These are phyloP conservation scores for Eutrema japonicum DNA, from an alignment of 345 rosid genomes.

Conservation along the genomic window DNA sequence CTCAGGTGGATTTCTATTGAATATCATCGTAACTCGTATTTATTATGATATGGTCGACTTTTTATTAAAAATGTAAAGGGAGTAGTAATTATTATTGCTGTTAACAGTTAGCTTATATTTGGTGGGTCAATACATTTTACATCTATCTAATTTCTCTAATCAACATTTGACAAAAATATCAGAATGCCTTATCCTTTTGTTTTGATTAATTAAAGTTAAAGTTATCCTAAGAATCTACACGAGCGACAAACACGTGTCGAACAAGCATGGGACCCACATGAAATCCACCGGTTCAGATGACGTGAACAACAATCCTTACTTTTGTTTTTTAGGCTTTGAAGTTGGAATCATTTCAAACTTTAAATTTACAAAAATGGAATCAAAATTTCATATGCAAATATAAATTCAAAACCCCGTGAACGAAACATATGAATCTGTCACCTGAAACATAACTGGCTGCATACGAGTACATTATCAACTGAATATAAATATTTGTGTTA, in stretches of 20 bases:
- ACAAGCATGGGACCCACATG: constrained; percentile 15
- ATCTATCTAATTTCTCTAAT: background rate
- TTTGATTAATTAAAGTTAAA: background rate
- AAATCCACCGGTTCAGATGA: constrained; percentile 8
- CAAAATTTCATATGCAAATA: background rate
- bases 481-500: background rate
- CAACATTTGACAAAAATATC: background rate
- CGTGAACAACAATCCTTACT: background rate
- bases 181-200: constrained; percentile 4
- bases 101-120: no score
- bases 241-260: constrained; percentile 11
- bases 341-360: constrained; percentile 4
- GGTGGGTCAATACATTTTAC: background rate
- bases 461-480: constrained; percentile 8
- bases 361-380: constrained; percentile 8
- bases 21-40: constrained; percentile 29
- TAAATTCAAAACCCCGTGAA: constrained; percentile 28
- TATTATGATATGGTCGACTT: background rate
- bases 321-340: constrained; percentile 4
- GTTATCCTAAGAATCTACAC: constrained; percentile 6
- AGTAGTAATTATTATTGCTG: no score
- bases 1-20: constrained; percentile 29
- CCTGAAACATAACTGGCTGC: constrained; percentile 32
- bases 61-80: no score
- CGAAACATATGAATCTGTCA: constrained; percentile 23